phyloP scores from a whole-genome alignment of 495 filamentous ascomycete genomes.

The Hyaloscypha bicolor region DNA sequence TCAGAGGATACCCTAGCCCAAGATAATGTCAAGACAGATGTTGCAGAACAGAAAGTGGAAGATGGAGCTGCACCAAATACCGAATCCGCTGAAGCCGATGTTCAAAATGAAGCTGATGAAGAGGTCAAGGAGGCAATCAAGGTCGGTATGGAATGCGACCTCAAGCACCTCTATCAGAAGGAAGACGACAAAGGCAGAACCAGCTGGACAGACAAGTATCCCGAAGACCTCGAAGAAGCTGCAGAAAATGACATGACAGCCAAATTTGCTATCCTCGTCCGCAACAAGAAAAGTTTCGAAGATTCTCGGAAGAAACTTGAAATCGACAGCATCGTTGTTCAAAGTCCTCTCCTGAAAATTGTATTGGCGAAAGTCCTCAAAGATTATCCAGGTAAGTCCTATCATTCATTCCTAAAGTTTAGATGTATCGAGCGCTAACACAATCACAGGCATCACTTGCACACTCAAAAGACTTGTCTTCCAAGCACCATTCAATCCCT shows the following conservation, averaged over 20 bases:
- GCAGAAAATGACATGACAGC: slow-evolving; percentile 54
- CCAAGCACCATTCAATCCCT: slow-evolving; percentile 58
- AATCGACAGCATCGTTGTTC: slow-evolving; percentile 64
- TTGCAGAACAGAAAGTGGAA: neutral
- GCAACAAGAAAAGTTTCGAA: slow-evolving; percentile 49
- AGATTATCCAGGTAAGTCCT: slow-evolving; percentile 57
- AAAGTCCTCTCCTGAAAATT: slow-evolving; percentile 63
- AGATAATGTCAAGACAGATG: slow-evolving; percentile 1
- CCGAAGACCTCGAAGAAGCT: slow-evolving; percentile 48
- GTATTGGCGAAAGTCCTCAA: slow-evolving; percentile 57
- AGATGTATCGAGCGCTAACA: slow-evolving; percentile 58
- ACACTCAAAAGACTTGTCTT: slow-evolving; percentile 62
- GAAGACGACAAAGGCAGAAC: slow-evolving; percentile 34
- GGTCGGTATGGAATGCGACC: slow-evolving; percentile 37
- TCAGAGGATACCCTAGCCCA: neutral
- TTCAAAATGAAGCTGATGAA: neutral
- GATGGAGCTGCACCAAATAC: no score
- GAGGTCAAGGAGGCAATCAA: slow-evolving; percentile 13
- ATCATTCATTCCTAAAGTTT: slow-evolving; percentile 41
- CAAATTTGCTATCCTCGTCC: slow-evolving; percentile 55
- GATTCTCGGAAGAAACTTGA: slow-evolving; percentile 59
- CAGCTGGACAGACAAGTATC: slow-evolving; percentile 46
- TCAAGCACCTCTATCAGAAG: slow-evolving; percentile 39
- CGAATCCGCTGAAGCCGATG: no score
- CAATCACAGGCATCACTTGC: slow-evolving; percentile 46